Conservation (phyloP, 2,329 filamentous ascomycete species). For the Xylaria multiplex region DNA sequence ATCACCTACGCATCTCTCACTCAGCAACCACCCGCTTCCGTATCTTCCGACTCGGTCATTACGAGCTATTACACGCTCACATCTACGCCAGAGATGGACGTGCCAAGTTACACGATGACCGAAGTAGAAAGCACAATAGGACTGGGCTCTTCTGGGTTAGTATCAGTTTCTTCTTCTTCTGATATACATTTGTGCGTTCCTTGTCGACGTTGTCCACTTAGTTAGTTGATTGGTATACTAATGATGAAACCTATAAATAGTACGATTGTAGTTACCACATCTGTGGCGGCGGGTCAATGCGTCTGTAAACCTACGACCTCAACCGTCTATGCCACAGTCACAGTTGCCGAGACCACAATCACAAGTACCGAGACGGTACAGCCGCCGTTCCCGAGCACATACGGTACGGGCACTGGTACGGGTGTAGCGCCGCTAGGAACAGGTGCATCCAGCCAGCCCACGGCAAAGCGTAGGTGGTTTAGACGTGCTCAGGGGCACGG, state of each 20-base stretch:
- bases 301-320: slow-evolving; percentile 41
- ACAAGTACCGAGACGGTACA: slow-evolving; percentile 42
- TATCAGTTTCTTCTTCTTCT: slow-evolving; percentile 26
- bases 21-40: slow-evolving; percentile 32
- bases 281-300: slow-evolving; percentile 33
- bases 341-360: slow-evolving; percentile 36
- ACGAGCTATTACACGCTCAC: slow-evolving; percentile 38
- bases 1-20: slow-evolving; percentile 45
- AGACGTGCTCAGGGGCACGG: slow-evolving; percentile 36
- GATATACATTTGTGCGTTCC: too few species aligned
- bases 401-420: slow-evolving; percentile 39
- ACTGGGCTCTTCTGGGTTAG: slow-evolving; percentile 41
- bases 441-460: slow-evolving; percentile 25
- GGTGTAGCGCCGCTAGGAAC: slow-evolving; percentile 27
- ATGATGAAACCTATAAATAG: slow-evolving; percentile 25
- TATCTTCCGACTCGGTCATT: slow-evolving; percentile 34
- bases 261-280: slow-evolving; percentile 19
- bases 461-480: slow-evolving; percentile 42
- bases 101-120: slow-evolving; percentile 46
- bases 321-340: slow-evolving; percentile 45
- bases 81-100: slow-evolving; percentile 35
- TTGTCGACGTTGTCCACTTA: too few species aligned
- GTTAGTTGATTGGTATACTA: slow-evolving; percentile 27
- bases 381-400: slow-evolving; percentile 43
- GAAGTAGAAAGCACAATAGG: slow-evolving; percentile 38